These are phyloP conservation scores for Fusarium torulosum DNA, from an alignment of 2,329 filamentous ascomycete species.

Conservation along the genomic window DNA sequence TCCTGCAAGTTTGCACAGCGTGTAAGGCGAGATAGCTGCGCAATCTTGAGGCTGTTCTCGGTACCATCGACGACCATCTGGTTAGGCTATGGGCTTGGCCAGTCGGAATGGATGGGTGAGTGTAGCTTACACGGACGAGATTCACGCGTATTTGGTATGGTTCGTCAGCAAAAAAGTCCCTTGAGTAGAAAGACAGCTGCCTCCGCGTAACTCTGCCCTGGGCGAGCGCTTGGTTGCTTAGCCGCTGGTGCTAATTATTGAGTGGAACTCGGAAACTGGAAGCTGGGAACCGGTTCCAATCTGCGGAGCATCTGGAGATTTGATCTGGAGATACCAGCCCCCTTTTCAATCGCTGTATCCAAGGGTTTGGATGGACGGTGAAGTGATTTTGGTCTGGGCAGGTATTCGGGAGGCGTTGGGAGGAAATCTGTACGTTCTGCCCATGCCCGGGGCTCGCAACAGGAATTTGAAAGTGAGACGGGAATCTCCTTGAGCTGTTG, in stretches of 20 bases:
- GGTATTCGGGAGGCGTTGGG: not conserved
- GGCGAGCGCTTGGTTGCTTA: conserved; percentile 38
- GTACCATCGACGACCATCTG: conserved; percentile 11
- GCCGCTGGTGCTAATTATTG: conserved; percentile 40
- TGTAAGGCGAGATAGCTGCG: conserved; percentile 27
- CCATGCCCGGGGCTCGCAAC: not conserved
- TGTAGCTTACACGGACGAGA: conserved; percentile 30
- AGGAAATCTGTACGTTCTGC: not conserved
- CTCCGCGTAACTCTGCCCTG: conserved; percentile 34
- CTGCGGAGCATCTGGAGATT: conserved; percentile 46
- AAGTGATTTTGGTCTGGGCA: not conserved
- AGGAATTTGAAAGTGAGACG: conserved; percentile 20
- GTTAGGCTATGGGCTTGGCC: conserved; percentile 38
- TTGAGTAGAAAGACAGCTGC: conserved; percentile 15
- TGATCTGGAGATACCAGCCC: conserved; percentile 43
- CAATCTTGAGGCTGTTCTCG: conserved; percentile 27
- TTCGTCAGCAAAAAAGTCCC: conserved; percentile 25
- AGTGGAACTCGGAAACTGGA: conserved; percentile 42
- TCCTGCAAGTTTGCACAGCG: not conserved
- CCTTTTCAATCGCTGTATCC: conserved; percentile 25
- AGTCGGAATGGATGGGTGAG: conserved; percentile 40
- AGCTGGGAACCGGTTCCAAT: conserved; percentile 39
- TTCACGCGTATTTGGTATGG: conserved; percentile 30
- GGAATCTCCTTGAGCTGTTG: conserved; percentile 3
- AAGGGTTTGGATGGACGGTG: conserved; percentile 3